A percentile compares a stretch with the other conserved stretches of the same genome.
Evolutionary conservation across 805 yeast species (phyloP).

Genomic region (Lachancea kluyveri): DNA sequence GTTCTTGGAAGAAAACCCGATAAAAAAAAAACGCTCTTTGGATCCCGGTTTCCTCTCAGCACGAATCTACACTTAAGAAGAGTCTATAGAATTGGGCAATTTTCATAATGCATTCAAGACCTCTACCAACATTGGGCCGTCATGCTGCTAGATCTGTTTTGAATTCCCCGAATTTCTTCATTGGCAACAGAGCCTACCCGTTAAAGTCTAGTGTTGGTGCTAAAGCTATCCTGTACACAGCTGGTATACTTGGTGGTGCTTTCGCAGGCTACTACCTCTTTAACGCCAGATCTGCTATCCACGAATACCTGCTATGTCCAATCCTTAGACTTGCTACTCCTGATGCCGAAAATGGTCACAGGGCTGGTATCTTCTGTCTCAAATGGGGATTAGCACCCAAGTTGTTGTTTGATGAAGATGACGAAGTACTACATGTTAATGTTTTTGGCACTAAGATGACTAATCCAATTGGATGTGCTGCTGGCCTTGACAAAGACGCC

Average conservation of each 20-base stretch:
- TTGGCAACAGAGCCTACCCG: constrained; percentile 4
- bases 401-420: constrained; percentile 47
- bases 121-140: no score
- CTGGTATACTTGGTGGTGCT: constrained; percentile 27
- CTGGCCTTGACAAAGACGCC: constrained; percentile 92
- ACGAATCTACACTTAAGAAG: no score
- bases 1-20: no score
- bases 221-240: constrained; percentile 17
- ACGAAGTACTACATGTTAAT: constrained; percentile 46
- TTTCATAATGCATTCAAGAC: no score
- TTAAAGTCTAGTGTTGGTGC: constrained; percentile 16
- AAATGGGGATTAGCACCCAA: constrained; percentile 64
- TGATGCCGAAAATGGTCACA: constrained; percentile 85
- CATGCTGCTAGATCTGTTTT: no score
- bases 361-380: constrained; percentile 62
- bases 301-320: constrained; percentile 80
- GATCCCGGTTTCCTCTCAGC: no score
- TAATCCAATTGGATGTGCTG: constrained; percentile 89
- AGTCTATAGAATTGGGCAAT: no score
- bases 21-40: no score
- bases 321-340: constrained; percentile 53
- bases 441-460: constrained; percentile 60
- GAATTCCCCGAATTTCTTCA: constrained; percentile 8
- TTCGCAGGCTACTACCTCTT: constrained; percentile 48
- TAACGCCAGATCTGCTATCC: constrained; percentile 78